phyloP scores from a whole-genome alignment of 2,329 filamentous ascomycete species.

The Neopestalotiopsis clavispora region DNA sequence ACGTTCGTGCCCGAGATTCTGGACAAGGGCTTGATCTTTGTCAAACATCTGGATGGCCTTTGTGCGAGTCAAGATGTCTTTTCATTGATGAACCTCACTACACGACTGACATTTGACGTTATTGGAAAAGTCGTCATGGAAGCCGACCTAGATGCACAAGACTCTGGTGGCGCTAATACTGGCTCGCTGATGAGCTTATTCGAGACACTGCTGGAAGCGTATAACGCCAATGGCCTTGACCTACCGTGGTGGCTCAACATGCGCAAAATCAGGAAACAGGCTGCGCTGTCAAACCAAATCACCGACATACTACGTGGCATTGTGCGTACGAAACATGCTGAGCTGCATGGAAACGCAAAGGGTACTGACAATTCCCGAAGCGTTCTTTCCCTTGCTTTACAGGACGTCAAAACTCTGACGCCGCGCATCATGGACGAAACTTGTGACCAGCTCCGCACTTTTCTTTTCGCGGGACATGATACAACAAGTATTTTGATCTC shows the following conservation, averaged over 20 bases:
- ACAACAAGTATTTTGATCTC: slow-evolving; percentile 17
- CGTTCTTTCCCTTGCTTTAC: slow-evolving; percentile 16
- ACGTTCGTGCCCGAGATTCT: slow-evolving; percentile 40
- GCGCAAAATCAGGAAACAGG: slow-evolving; percentile 4
- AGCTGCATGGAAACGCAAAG: not conserved
- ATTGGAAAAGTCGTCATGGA: slow-evolving; percentile 23
- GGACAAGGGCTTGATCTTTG: slow-evolving; percentile 38
- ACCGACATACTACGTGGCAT: slow-evolving; percentile 1
- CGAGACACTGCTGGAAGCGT: too few species aligned
- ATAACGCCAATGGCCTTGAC: too few species aligned
- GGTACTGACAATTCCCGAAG: slow-evolving; percentile 6
- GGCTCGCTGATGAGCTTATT: too few species aligned
- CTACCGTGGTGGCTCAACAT: too few species aligned
- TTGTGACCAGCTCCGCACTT: slow-evolving; percentile 23
- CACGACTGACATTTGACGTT: slow-evolving; percentile 26
- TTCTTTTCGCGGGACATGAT: slow-evolving; percentile 22
- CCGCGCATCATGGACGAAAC: slow-evolving; percentile 14
- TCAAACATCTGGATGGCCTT: slow-evolving; percentile 35
- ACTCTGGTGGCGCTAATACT: too few species aligned
- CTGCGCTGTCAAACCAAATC: slow-evolving; percentile 14
- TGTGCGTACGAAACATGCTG: slow-evolving; percentile 12
- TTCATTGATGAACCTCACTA: slow-evolving; percentile 31
- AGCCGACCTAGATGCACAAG: slow-evolving; percentile 20
- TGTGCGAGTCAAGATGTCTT: slow-evolving; percentile 33
- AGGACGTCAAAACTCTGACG: not conserved